Evolutionary conservation across 495 filamentous ascomycete genomes (phyloP), one percentile per base, ranked within the genome.

Genomic region (Collariella sp.): DNA sequence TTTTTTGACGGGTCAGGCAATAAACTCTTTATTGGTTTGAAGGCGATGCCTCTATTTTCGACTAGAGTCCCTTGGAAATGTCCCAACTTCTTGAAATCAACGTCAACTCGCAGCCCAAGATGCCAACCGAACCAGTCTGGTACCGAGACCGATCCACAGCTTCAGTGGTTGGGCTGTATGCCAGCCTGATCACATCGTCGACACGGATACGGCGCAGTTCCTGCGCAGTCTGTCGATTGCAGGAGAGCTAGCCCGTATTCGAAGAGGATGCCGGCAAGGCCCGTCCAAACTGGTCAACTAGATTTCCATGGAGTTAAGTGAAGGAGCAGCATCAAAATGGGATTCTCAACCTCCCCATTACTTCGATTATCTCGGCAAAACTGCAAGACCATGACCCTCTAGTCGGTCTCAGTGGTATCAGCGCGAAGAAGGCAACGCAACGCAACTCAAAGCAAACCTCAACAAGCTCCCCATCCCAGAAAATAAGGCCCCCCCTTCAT

Each of bases 341-440:
- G 26, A 31, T 31, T n/a, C 26, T 31, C 26, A 31, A 31, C 26
- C 9, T 31, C 26, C 9, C 26, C 26, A 31, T 31, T 31, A 31
- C n/a, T n/a, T n/a, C n/a, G n/a, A n/a, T n/a, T n/a, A n/a, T n/a
- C n/a, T 31, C 26, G 26, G 26, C 26, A 31, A 4, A 31, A 31
- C 26, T 31, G 26, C 26, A 31, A 5, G 26, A 9, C 26, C 35
- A 38, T 38, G 35, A 38, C 35, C 35, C 15, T 38, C 35, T 38
- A n/a, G 10, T 5, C 41, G 10, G 40, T 43, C 39, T 34, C 23
- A 12, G 49, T 58, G 56, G 56, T 58, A 58, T 58, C 56, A 58
- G 36, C 35, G 50, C 56, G 33, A 20, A 56, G 15, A 18, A 31
- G 35, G 7, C 19, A n/a, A 54, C 46, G 10, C 20, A 46, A 52